phyloP scores from a whole-genome alignment of 495 filamentous ascomycete genomes.

The Penicillium goetzii region DNA sequence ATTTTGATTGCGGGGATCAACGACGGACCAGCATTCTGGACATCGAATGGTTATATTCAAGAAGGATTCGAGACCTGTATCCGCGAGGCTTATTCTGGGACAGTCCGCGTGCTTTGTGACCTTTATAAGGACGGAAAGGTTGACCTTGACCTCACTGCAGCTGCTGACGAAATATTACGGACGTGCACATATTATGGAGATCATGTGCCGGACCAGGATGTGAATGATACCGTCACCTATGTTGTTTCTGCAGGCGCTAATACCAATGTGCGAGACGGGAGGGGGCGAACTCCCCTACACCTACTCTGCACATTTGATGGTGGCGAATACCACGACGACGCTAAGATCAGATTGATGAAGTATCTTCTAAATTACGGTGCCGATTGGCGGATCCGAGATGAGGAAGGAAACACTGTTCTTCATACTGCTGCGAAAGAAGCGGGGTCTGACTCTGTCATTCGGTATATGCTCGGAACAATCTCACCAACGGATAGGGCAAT shows the following conservation, averaged over 20 bases:
- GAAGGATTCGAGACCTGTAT: neutral
- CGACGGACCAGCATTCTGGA: neutral
- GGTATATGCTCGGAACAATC: neutral
- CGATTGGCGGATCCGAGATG: neutral
- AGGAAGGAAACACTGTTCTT: neutral
- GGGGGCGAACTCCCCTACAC: neutral
- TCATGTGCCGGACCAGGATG: neutral
- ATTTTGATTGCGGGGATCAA: neutral
- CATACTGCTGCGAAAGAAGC: neutral
- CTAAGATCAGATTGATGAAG: neutral
- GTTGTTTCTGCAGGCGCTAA: neutral
- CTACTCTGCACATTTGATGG: neutral
- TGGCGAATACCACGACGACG: neutral
- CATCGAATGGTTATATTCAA: neutral
- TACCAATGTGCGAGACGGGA: neutral
- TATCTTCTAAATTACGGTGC: neutral
- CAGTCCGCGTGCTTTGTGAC: conserved; percentile 1
- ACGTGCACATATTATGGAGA: neutral
- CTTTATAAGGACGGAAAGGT: neutral
- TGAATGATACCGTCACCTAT: neutral
- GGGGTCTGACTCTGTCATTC: neutral
- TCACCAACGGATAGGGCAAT: neutral
- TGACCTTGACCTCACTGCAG: neutral
- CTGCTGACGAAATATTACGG: neutral
- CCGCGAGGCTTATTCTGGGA: neutral